These are phyloP conservation scores for Amesomyces nigricolor DNA, from an alignment of 2,329 filamentous ascomycete species.

Conservation along the genomic window DNA sequence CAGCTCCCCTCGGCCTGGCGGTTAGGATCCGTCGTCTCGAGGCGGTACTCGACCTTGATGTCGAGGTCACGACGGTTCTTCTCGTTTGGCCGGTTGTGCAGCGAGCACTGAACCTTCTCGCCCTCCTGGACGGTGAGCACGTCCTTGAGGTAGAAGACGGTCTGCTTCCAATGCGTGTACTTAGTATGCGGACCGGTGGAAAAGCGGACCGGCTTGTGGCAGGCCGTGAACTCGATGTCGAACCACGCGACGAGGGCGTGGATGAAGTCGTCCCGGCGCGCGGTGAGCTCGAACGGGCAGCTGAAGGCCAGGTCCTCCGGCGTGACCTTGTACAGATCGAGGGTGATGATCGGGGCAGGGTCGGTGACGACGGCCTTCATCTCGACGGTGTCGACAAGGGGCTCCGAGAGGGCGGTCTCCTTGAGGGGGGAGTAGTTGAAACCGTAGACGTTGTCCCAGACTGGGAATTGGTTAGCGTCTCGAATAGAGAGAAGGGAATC, in stretches of 20 bases:
- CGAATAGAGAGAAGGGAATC: not conserved
- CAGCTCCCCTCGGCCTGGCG: constrained; percentile 64
- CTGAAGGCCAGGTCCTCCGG: constrained; percentile 78
- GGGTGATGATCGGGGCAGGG: constrained; percentile 73
- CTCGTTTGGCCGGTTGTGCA: constrained; percentile 82
- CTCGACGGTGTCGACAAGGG: constrained; percentile 95
- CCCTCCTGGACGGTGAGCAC: constrained; percentile 86
- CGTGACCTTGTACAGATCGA: constrained; percentile 90
- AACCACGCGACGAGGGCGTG: constrained; percentile 98
- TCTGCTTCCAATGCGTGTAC: constrained; percentile 99
- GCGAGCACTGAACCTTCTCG: constrained; percentile 67
- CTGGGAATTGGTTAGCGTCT: constrained; percentile 45
- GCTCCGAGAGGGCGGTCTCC: constrained; percentile 86
- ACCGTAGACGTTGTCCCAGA: constrained; percentile 99
- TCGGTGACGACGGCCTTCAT: constrained; percentile 96
- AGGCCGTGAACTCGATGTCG: constrained; percentile 96
- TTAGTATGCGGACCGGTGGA: constrained; percentile 96
- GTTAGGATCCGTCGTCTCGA: constrained; percentile 68
- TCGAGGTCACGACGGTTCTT: constrained; percentile 95
- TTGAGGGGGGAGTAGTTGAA: constrained; percentile 96
- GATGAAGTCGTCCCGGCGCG: constrained; percentile 86
- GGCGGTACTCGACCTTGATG: constrained; percentile 77
- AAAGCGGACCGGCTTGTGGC: constrained; percentile 97
- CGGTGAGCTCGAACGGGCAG: constrained; percentile 67
- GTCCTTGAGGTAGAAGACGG: constrained; percentile 94